These are phyloP conservation scores for Stagonosporopsis rhizophila DNA, from an alignment of 2,329 filamentous ascomycete genomes.

Conservation along the genomic window DNA sequence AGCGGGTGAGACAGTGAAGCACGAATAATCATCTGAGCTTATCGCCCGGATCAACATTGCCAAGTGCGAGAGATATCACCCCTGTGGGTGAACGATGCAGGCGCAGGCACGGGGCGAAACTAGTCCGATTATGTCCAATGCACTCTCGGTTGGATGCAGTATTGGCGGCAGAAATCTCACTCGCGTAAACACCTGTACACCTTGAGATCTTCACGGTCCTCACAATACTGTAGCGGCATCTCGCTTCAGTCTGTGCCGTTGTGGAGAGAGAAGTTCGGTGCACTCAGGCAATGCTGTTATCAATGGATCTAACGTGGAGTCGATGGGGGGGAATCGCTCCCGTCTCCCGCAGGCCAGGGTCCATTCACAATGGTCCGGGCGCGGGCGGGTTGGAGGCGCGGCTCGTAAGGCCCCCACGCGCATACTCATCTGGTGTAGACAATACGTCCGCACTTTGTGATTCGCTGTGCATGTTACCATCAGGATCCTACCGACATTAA, in stretches of 20 bases:
- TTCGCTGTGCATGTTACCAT: conserved; percentile 3
- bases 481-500: not conserved
- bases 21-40: conserved; percentile 14
- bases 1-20: conserved; percentile 4
- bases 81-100: conserved; percentile 10
- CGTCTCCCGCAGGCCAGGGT: conserved; percentile 22
- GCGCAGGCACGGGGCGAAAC: conserved; percentile 3
- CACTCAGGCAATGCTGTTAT: not conserved
- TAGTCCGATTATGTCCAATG: not conserved
- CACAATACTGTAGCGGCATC: not conserved
- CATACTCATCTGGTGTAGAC: not conserved
- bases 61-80: conserved; percentile 17
- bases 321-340: conserved; percentile 8
- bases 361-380: conserved; percentile 3
- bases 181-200: not conserved
- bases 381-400: not conserved
- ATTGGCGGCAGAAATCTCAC: not conserved
- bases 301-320: not conserved
- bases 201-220: not conserved
- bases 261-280: not conserved
- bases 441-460: conserved; percentile 5
- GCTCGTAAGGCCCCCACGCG: conserved; percentile 6
- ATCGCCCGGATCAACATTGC: conserved; percentile 7
- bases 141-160: not conserved
- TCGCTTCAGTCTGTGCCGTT: not conserved